Evolutionary conservation across 306 rosid species (phyloP).

Genomic region (Ormosia semicastrata): DNA sequence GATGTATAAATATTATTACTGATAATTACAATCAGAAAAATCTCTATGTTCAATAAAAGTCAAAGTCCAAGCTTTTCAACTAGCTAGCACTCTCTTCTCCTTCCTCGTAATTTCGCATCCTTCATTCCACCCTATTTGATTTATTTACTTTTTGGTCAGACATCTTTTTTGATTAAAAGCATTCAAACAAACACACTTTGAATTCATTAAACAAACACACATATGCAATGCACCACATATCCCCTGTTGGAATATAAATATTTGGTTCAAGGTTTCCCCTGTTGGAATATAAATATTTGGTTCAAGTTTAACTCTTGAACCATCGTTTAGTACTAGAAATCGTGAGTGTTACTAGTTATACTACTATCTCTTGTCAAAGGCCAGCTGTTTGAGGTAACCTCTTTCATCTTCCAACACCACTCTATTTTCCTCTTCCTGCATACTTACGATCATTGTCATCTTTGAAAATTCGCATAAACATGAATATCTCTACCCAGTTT

Average conservation of each 20-base stretch:
- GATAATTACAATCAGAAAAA: no score
- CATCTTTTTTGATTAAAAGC: background rate
- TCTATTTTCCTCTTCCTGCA: background rate
- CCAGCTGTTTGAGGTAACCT: slow-evolving; percentile 12
- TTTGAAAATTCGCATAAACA: no score
- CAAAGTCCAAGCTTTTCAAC: no score
- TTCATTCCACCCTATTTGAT: background rate
- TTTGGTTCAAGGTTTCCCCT: background rate
- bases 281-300: background rate
- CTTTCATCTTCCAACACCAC: background rate
- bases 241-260: no score
- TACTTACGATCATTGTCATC: no score
- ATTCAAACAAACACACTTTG: background rate
- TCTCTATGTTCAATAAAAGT: no score
- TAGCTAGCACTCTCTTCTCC: no score
- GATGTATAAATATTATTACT: no score
- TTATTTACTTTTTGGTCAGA: no score
- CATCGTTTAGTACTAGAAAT: background rate
- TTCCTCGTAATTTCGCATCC: background rate
- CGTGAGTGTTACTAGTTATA: background rate
- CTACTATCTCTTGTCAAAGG: background rate
- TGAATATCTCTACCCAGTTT: no score
- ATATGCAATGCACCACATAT: background rate
- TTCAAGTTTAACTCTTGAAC: background rate
- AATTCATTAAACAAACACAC: background rate